Base-by-base conservation (phyloP, 2,329 filamentous ascomycete genomes). In the Fusarium bulbicola region DNA sequence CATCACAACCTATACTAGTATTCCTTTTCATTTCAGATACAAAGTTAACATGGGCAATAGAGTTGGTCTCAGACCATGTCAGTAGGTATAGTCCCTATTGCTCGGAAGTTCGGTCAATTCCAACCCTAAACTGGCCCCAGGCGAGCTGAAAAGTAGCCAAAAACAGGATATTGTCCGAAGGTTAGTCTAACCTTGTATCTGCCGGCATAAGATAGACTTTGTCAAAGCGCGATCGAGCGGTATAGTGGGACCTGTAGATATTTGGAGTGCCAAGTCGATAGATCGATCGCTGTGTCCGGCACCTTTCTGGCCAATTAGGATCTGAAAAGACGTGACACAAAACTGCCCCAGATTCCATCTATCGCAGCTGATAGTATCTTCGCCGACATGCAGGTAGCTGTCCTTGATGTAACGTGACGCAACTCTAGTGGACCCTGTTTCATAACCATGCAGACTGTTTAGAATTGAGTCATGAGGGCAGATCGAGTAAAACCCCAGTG, bases 1-100 rank as follows among this genome's bases (percentile, higher is more conserved):
- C 6, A 1, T 24, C 8, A 24, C 15, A 24, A 18, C 5, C 21
- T 10, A 14, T n/a, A 6, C 21, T 7, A 6, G 0, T 10, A 4
- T 10, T n/a, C 21, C 2, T 2, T 5, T 18, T n/a, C 3, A 18
- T 10, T 7, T 32, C 21, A 24, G 11, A 32, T 20, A 32, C 21
- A 11, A 32, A 16, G 8, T 32, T 3, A 24, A 5, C 7, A 14
- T 50, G 6, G 28, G 8, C 4, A 24, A 20, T 4, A 18, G 15
- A 32, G 15, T 18, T 8, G 4, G 21, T 20, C 15, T 24, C 28
- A 16, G 15, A 1, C 7, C 24, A 15, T 20, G 16, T 20, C 18
- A 46, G 11, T 21, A 46, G 20, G 21, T 21, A 9, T 21, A 21
- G 26, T 28, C 20, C 45, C 12, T 10, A 28, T 30, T 12, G 15